Evolutionary conservation across 352 stramenopile species (phyloP), one percentile per base, ranked within the genome.

Genomic region (Pythium scleroteichum): DNA sequence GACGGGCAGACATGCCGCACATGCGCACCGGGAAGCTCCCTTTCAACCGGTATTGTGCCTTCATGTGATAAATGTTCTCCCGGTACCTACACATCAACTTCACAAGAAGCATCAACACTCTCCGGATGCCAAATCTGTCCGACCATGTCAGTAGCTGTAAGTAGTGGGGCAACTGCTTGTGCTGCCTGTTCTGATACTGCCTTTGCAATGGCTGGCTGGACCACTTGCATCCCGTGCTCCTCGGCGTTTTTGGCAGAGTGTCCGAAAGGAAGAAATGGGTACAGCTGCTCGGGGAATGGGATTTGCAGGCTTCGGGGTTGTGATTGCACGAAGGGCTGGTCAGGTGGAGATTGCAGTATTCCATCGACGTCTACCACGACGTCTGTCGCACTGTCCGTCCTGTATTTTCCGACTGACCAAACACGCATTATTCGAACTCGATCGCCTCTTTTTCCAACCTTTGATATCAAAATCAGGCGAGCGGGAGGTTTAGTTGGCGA

Each of bases 211-310:
- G 72, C 72, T 10, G 75, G 64, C 4, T 92, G 82, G 82, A 62
- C 55, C 17, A 71, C 41, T 17, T 92, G 80, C 61, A 74, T 90
- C 23, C 65, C 82, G 4, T 92, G 82, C 16, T 64, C 29, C 2
- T 2, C 60, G 38, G 45, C 66, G 27, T 68, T 60, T 32, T 53
- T 75, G 2, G 27, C 62, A n/a, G 69, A 62, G 3, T 92, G 82
- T 52, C 55, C 71, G 7, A 42, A 63, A 7, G 82, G 82, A 10
- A 68, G 79, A n/a, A 89, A 89, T 52, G 75, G 78, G 14, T 17
- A 74, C n/a, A 9, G 75, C 45, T 92, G 82, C 35, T 85, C 78
- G 19, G 78, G 77, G 4, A 80, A 82, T 17, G 82, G 82, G 12
- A 47, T 61, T 3, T 92, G 82, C 46, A 23, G 71, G 4, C 81